Evolutionary conservation across 768 basidiomycete genomes (phyloP).

Genomic region (Multifurca ochricompacta): DNA sequence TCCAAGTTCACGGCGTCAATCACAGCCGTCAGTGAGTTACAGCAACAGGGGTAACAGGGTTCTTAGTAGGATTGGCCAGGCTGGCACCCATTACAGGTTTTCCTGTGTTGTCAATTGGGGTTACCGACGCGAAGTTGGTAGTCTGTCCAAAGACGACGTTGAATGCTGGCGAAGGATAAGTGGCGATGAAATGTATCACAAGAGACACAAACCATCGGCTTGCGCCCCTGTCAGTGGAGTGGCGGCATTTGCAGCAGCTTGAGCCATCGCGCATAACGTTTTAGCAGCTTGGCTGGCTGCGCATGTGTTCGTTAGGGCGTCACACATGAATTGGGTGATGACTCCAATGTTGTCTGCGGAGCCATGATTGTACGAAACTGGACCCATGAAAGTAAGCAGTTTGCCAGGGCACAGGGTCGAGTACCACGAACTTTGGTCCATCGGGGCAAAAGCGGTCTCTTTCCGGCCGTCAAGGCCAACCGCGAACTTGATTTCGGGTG

Average conservation of each 20-base stretch:
- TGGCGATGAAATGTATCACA: not conserved
- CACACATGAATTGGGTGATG: constrained; percentile 49
- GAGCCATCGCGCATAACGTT: constrained; percentile 34
- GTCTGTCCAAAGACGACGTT: constrained; percentile 48
- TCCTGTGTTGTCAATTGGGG: constrained; percentile 41
- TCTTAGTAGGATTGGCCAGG: too few relatives aligned
- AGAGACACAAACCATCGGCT: constrained; percentile 34
- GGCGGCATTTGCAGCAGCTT: constrained; percentile 36
- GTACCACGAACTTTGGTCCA: constrained; percentile 27
- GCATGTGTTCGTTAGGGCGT: constrained; percentile 42
- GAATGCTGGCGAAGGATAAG: constrained; percentile 33
- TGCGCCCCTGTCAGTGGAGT: constrained; percentile 36
- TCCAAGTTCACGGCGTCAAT: not conserved
- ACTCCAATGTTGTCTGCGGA: constrained; percentile 30
- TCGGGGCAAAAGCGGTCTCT: constrained; percentile 50
- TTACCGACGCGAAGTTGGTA: constrained; percentile 43
- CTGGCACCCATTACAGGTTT: constrained; percentile 25
- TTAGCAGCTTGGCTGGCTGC: constrained; percentile 41
- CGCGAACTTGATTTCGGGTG: constrained; percentile 48
- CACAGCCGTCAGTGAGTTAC: not conserved
- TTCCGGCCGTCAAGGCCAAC: constrained; percentile 43
- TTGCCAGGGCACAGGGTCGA: too few relatives aligned
- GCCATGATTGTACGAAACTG: constrained; percentile 13
- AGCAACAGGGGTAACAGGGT: constrained; percentile 3
- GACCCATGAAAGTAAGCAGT: not conserved